A percentile compares a stretch with the other conserved stretches of the same genome.
phyloP scores from a whole-genome alignment of 345 rosid genomes.

The Syzygium aqueum region DNA sequence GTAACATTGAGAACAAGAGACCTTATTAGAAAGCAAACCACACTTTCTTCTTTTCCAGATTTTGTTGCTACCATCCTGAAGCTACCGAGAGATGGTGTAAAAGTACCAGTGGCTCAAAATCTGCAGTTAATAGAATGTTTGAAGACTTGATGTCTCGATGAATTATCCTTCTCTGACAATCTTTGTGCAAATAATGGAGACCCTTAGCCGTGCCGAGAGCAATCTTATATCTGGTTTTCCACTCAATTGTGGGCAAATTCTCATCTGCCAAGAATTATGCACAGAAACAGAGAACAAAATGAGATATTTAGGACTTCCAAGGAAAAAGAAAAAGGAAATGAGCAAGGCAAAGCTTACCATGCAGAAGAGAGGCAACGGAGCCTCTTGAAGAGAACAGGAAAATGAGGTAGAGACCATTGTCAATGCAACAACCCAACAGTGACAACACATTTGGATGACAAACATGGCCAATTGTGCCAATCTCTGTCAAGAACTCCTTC shows the following conservation, averaged over 20 bases:
- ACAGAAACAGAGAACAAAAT: not conserved
- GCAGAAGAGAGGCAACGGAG: constrained; percentile 87
- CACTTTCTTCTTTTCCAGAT: not conserved
- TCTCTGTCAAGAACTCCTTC: constrained; percentile 85
- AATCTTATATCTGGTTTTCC: constrained; percentile 72
- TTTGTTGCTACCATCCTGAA: not conserved
- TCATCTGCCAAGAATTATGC: constrained; percentile 24
- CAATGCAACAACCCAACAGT: constrained; percentile 81
- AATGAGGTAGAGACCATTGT: constrained; percentile 82
- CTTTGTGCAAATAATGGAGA: constrained; percentile 79
- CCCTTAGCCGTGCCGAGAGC: constrained; percentile 85
- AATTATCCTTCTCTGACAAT: constrained; percentile 85
- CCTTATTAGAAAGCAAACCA: not conserved
- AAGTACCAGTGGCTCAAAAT: constrained; percentile 68
- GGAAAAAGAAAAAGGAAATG: not conserved
- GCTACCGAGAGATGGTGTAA: not conserved
- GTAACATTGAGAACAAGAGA: not conserved
- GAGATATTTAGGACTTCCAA: not conserved
- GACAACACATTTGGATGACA: constrained; percentile 72
- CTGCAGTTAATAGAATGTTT: constrained; percentile 66
- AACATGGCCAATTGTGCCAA: constrained; percentile 91
- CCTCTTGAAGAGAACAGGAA: constrained; percentile 82
- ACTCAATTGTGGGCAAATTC: constrained; percentile 39
- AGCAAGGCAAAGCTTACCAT: constrained; percentile 36
- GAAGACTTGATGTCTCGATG: constrained; percentile 97